A percentile compares a stretch with the other conserved stretches of the same genome.
These are phyloP conservation scores for Colletotrichum sp. DNA, from an alignment of 2,329 filamentous ascomycete genomes.

Conservation along the genomic window DNA sequence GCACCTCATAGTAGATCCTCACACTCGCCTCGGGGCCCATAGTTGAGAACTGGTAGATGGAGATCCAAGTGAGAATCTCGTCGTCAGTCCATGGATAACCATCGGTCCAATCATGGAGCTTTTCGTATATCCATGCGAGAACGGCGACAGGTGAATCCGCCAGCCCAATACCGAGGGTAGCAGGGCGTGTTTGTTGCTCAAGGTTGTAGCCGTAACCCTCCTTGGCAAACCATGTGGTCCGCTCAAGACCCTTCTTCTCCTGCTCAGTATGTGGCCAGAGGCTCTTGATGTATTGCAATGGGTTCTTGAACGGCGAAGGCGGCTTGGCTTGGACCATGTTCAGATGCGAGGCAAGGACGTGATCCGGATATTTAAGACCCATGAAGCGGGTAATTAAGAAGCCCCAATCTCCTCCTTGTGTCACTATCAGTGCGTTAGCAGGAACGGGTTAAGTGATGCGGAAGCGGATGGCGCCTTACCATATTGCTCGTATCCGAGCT, in stretches of 20 bases:
- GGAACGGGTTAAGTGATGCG: fast-evolving
- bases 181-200: constrained; percentile 71
- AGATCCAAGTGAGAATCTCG: constrained; percentile 77
- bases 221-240: constrained; percentile 60
- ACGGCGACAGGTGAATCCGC: constrained; percentile 73
- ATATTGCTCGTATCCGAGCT: constrained; percentile 69
- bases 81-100: constrained; percentile 76
- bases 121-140: constrained; percentile 83
- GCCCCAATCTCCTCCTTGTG: constrained; percentile 76
- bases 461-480: constrained; percentile 32
- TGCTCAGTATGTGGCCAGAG: constrained; percentile 56
- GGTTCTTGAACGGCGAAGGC: constrained; percentile 56
- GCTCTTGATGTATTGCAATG: constrained; percentile 62
- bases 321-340: constrained; percentile 56
- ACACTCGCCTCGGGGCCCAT: constrained; percentile 72
- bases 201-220: constrained; percentile 65
- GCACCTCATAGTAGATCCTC: constrained; percentile 75
- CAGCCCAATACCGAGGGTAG: constrained; percentile 74
- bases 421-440: constrained; percentile 36
- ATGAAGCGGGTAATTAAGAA: constrained; percentile 68
- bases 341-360: constrained; percentile 65
- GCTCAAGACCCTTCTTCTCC: constrained; percentile 57
- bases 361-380: constrained; percentile 60
- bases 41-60: constrained; percentile 73
- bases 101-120: constrained; percentile 79